A percentile compares a stretch with the other conserved stretches of the same genome.
Conservation (phyloP, 805 yeast genomes). For the Yarrowia osloensis region DNA sequence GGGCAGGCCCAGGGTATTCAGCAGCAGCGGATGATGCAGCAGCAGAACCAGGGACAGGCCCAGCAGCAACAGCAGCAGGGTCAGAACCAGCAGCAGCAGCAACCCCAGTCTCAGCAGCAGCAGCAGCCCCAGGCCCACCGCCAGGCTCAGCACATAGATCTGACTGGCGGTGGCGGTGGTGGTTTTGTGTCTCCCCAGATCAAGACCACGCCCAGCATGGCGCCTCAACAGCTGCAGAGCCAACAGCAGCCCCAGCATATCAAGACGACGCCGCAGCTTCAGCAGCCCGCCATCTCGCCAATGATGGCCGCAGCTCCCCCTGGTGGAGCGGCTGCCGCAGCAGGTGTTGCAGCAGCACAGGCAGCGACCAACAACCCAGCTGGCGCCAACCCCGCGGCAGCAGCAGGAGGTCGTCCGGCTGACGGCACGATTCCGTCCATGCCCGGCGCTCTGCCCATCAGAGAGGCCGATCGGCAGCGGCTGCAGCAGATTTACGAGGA, state of each 20-base stretch:
- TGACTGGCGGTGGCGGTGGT: slow-evolving; percentile 11
- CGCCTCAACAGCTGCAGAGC: background rate
- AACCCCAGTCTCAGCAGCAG: background rate
- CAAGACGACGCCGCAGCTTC: slow-evolving; percentile 19
- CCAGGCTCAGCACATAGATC: slow-evolving; percentile 12
- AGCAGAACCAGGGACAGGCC: background rate
- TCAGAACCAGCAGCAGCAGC: background rate
- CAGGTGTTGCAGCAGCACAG: background rate
- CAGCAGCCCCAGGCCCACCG: background rate
- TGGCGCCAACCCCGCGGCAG: slow-evolving; percentile 33
- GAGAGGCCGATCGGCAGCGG: slow-evolving; percentile 57
- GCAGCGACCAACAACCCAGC: slow-evolving; percentile 28
- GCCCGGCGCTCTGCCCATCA: slow-evolving; percentile 35
- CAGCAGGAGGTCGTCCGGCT: slow-evolving; percentile 33
- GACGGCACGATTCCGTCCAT: slow-evolving; percentile 9
- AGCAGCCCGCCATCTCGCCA: slow-evolving; percentile 3
- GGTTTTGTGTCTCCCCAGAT: background rate
- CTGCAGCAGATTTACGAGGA: slow-evolving; percentile 68
- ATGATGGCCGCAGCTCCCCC: background rate
- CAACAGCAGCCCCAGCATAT: slow-evolving; percentile 5
- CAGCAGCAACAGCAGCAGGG: slow-evolving; percentile 1
- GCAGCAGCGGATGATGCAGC: slow-evolving; percentile 9
- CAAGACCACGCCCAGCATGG: slow-evolving; percentile 20
- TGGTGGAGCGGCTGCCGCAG: background rate
- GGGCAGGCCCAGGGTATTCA: background rate